phyloP scores from a whole-genome alignment of 768 basidiomycete genomes.

The Hebeloma cylindrosporum region DNA sequence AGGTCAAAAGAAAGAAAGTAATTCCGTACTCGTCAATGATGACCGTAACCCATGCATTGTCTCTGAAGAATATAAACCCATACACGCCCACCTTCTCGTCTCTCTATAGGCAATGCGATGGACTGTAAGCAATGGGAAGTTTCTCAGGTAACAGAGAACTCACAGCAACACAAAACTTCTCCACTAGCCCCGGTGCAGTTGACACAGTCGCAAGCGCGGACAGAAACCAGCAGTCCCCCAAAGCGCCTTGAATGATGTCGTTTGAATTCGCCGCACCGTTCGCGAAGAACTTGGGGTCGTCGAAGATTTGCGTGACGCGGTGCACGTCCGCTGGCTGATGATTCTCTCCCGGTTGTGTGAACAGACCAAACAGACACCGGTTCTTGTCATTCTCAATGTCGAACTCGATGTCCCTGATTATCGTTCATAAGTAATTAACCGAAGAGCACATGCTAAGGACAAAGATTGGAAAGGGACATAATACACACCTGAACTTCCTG shows the following conservation, averaged over 20 bases:
- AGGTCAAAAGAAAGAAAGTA: neutral
- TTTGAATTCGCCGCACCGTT: conserved; percentile 41
- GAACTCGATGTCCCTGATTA: conserved; percentile 52
- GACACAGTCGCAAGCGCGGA: conserved; percentile 52
- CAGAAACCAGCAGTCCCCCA: conserved; percentile 61
- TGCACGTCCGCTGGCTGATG: conserved; percentile 31
- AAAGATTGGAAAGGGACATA: neutral
- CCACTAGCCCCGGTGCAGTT: conserved; percentile 46
- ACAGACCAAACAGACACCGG: conserved; percentile 34
- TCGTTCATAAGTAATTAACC: neutral
- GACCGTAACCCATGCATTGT: conserved; percentile 51
- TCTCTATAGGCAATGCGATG: conserved; percentile 27
- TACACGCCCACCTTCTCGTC: conserved; percentile 56
- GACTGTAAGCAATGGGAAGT: neutral
- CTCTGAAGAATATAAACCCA: conserved; percentile 58
- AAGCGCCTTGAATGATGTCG: conserved; percentile 50
- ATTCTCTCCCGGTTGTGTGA: conserved; percentile 15
- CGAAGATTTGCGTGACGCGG: conserved; percentile 50
- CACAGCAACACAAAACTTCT: conserved; percentile 42
- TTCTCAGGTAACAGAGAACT: conserved; percentile 7
- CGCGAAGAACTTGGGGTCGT: conserved; percentile 48
- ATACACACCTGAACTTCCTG: conserved; percentile 45
- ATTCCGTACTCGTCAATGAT: conserved; percentile 55
- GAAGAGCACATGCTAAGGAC: too few species aligned
- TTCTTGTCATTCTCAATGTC: conserved; percentile 54